Evolutionary conservation across 148 eudicot species (phyloP), one percentile per base, ranked within the genome.

Genomic region (Limonium bicolor): DNA sequence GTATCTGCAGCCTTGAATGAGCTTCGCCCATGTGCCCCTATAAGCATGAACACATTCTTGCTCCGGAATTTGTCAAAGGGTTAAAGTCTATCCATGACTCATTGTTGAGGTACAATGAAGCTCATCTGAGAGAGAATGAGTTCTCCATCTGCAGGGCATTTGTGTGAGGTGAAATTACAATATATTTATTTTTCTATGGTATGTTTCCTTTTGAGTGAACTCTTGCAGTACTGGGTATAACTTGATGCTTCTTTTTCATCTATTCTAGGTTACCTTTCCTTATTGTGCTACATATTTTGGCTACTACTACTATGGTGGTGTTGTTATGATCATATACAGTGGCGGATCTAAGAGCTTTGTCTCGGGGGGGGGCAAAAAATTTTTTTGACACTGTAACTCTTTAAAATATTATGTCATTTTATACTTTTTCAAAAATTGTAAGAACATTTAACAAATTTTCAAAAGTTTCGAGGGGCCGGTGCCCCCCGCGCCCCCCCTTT

Each of bases 1-100:
- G 84, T 90, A 47, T 78, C 99, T 37, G 84, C 80, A 14, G 88
- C 95, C 54, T 75, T 90, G 95, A 90, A 90, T 37, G 99, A 90
- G 42, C 56, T 90, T 47, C 93, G 99, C 12, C 99, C 99, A 17
- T 90, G 99, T 53, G 93, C 94, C 31, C 99, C 99, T 58, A 48
- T 78, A 50, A 80, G 95, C 66, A 73, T 90, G 74, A 90, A 59
- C 75, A 78, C 44, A 65, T 90, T 36, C 85, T 90, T 38, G 78
- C 99, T 39, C 95, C 84, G 65, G 95, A 90, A 62, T 62, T 90
- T 62, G 76, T 69, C 8, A 81, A 69, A 59, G 93, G 95, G 20
- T 59, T 90, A 60, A 86, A 48, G 61, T 73, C 82, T 41, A 95
- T 90, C 54, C 90, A 86, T 58, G 86, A 85, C 61, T 78, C 94